Evolutionary conservation across 2,329 filamentous ascomycete species (phyloP), one percentile per base, ranked within the genome.

Genomic region (Pyrenophora graminea): DNA sequence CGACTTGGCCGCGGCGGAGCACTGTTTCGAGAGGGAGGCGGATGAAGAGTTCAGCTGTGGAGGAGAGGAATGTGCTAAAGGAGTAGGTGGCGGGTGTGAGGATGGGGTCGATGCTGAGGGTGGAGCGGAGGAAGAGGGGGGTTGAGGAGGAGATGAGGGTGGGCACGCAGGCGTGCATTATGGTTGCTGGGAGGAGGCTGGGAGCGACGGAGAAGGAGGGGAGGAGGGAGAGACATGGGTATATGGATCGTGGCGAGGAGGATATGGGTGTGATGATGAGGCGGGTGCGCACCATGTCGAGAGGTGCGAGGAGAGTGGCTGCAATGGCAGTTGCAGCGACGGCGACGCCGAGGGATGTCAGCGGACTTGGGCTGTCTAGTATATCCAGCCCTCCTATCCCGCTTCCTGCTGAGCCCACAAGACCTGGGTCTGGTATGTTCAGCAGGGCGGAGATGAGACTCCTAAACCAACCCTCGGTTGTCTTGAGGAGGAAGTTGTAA

Each of bases 21-120:
- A 96, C 89, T 0, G 93, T 97, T 75, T 99, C 94, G 4, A 97
- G 79, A 0, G 94, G 94, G 10, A 97, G 84, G 67, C 93, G 92
- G 60, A 96, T 74, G 64, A 94, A 89, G 27, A 97, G 83, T 41
- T 96, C 92, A 2, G 85, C 80, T 0, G 87, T 86, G 2, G 90
- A 91, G 12, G 90, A 85, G 60, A 90, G 80, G 74, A 97, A 96
- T 45, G 90, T 90, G 66, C 86, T 85, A 39, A 96, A 70, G 17
- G 88, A 90, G 79, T 95, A 97, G 12, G 89, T 83, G 37, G 86
- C 85, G 0, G 94, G 92, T 5, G 90, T 91, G 25, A 88, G 77
- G 48, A 94, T 82, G 19, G 89, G 89, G 71, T 96, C 91, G 63
- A 97, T 86, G 56, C 86, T 82, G 60, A 97, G 84, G 54, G 89